Evolutionary conservation across 2,329 filamentous ascomycete species (phyloP), one percentile per base, ranked within the genome.

Genomic region (Nemania serpens): DNA sequence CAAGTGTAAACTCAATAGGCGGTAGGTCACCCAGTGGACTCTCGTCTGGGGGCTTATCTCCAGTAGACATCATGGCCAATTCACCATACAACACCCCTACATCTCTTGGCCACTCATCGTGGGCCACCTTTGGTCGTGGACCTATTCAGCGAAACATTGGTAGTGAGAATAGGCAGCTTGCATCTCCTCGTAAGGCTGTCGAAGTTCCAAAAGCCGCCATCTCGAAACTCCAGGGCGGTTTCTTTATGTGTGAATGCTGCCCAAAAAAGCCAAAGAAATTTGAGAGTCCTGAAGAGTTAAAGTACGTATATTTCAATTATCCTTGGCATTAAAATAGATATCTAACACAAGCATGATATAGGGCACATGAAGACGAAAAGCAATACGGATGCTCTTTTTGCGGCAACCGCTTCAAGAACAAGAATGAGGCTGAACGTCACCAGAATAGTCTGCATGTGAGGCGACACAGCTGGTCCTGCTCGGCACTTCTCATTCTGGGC

Each of bases 191-290:
- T 34, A 84, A 83, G 66, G 71, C 83, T 17, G 75, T 75, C 0
- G 84, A 85, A 34, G 74, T 81, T n/a, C 75, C 79, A 46, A 83
- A 83, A 70, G 73, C 76, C 13, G 74, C 71, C 37, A 72, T 75
- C 3, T 74, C 80, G n/a, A 84, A 84, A 69, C 74, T 85, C 25
- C 81, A 83, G 59, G 81, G 71, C 5, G 70, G 77, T 1, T 82
- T 82, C 46, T 81, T 78, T 66, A 85, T 97, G 77, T 98, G 93
- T 77, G 92, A 97, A 71, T 98, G 94, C 75, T 98, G 93, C 76
- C 93, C 93, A 0, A 97, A 97, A 77, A 97, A 97, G 77, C 93
- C 93, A 1, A 97, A 96, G 77, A 96, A 96, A 72, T 97, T 97
- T 71, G 91, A 96, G 68, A 91, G 87, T 4, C 82, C 87, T 64